Evolutionary conservation across 768 basidiomycete species (phyloP), one percentile per base, ranked within the genome.

Genomic region (Auricularia sp.): DNA sequence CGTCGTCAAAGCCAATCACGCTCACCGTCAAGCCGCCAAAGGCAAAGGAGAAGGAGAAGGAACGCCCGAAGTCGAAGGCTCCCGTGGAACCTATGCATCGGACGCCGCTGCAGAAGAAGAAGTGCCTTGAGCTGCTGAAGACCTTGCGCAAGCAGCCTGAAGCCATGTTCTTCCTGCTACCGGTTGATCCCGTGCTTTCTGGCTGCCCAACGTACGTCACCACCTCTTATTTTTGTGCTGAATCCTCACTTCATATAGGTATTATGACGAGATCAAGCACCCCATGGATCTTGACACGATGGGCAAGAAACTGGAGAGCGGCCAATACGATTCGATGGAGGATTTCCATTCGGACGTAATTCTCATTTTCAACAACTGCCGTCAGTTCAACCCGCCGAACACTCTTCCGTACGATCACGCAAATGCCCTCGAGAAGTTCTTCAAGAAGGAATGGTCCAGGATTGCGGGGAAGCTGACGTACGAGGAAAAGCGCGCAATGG

Each of bases 201-300:
- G 94, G 91, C 21, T 96, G 90, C 73, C 94, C 96, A 59, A 94
- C 93, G 92, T 95, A 72, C 76, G 89, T 82, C 8, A 34, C 63
- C 47, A 61, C 2, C 13, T 37, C 56, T 42, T 62, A 14, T 62
- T 24, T 11, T 64, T 29, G 5, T 13, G 37, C 6, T 47, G 44
- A 35, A 2, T 29, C 29, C 37, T 65, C 62, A 68, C 36, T 61
- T 18, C 21, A n/a, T 67, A 18, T 69, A 97, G 94, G 21, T 98
- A 98, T 74, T 85, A 90, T 67, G 86, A 95, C 3, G 96, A 98
- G 75, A 96, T 98, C 71, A 76, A 83, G 66, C 77, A 89, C 68
- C 96, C 96, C 5, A 98, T 98, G 96, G 94, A 98, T 75, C 86
- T 98, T 63, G 85, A 84, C 8, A 96, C 95, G 2, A 90, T 97